These are phyloP conservation scores for Lizanozyma gosingica DNA, from an alignment of 1,139 yeast genomes.

Conservation along the genomic window DNA sequence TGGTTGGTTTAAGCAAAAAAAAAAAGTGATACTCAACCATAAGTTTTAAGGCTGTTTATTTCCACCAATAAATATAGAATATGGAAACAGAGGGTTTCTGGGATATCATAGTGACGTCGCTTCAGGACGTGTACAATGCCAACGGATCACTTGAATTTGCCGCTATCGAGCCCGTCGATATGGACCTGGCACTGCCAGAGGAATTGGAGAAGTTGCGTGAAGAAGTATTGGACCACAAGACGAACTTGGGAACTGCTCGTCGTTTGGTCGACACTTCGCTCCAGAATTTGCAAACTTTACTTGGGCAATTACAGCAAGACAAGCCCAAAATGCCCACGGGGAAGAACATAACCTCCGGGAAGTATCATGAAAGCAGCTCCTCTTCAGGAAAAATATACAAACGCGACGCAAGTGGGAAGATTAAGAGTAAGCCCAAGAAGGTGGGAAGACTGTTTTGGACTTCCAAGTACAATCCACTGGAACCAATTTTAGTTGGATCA, in stretches of 20 bases:
- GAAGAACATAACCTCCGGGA: neutral
- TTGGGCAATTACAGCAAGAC: conserved; percentile 16
- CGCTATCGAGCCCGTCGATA: conserved; percentile 17
- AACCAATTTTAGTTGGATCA: conserved; percentile 56
- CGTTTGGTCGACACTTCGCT: conserved; percentile 36
- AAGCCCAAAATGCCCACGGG: neutral
- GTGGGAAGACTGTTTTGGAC: conserved; percentile 13
- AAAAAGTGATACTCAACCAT: too few species aligned
- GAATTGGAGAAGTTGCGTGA: conserved; percentile 33
- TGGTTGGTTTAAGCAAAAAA: too few species aligned
- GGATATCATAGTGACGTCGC: conserved; percentile 57
- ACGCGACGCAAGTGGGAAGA: conserved; percentile 6
- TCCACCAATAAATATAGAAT: neutral
- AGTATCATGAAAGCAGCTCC: too few species aligned
- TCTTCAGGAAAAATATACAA: conserved; percentile 3
- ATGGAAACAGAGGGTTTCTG: conserved; percentile 47
- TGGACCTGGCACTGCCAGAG: conserved; percentile 19
- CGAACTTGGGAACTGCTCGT: conserved; percentile 49
- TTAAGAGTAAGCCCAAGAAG: conserved; percentile 4
- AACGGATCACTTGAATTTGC: conserved; percentile 48
- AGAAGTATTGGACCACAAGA: conserved; percentile 41
- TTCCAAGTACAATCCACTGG: conserved; percentile 48
- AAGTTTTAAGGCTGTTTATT: too few species aligned
- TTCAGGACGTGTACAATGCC: conserved; percentile 59
- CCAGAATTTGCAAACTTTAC: conserved; percentile 26